Percentiles rank a stretch among this genome's conserved stretches.
Conservation (phyloP, 441 rosid species). For the Manihot esculenta region DNA sequence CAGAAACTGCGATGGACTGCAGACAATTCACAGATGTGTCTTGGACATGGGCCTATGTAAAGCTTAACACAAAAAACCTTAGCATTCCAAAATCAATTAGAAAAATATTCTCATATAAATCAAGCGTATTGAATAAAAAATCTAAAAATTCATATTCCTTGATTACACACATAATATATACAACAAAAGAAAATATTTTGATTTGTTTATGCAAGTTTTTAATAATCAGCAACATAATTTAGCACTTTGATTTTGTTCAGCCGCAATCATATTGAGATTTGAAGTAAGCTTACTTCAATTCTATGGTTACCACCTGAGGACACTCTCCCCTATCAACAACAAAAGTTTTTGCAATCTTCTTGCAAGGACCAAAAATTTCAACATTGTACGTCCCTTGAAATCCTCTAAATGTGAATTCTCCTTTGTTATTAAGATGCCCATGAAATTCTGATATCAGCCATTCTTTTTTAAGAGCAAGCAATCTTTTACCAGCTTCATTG, state of each 20-base stretch:
- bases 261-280: not conserved
- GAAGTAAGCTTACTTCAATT: conserved; percentile 32
- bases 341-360: conserved; percentile 50
- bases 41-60: not conserved
- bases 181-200: too few relatives aligned
- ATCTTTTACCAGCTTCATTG: conserved; percentile 71
- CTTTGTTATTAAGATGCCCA: conserved; percentile 54
- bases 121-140: too few relatives aligned
- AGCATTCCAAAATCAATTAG: too few relatives aligned
- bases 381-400: conserved; percentile 66
- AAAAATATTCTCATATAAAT: too few relatives aligned
- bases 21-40: too few relatives aligned
- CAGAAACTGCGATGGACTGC: too few relatives aligned
- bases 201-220: too few relatives aligned
- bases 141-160: too few relatives aligned
- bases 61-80: too few relatives aligned
- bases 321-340: conserved; percentile 60
- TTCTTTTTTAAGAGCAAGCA: conserved; percentile 61
- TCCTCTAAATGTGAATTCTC: conserved; percentile 72
- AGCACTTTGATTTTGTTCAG: too few relatives aligned
- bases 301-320: conserved; percentile 55
- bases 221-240: too few relatives aligned
- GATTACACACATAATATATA: too few relatives aligned
- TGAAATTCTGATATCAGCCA: conserved; percentile 57
- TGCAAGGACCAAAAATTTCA: conserved; percentile 37